Conservation (phyloP, 2,329 filamentous ascomycete species). For the Juglanconis sp. region DNA sequence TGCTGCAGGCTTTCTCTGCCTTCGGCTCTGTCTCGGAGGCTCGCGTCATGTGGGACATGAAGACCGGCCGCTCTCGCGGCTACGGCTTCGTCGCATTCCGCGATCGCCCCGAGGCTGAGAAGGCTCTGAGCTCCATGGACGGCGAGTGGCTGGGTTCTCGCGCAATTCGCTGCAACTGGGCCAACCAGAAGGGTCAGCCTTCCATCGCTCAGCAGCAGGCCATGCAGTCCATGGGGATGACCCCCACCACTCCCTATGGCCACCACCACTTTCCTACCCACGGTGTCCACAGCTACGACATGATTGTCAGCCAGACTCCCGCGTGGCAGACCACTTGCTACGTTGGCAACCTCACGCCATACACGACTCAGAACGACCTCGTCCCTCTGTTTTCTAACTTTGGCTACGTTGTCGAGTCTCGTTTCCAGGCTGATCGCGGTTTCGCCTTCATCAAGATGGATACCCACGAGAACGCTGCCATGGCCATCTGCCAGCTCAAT, state of each 20-base stretch:
- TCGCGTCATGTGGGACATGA: conserved; percentile 99
- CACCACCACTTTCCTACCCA: conserved; percentile 98
- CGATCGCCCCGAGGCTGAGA: conserved; percentile 89
- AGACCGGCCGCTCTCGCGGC: conserved; percentile 93
- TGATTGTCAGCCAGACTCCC: conserved; percentile 91
- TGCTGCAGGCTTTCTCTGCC: conserved; percentile 89
- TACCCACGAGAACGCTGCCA: conserved; percentile 93
- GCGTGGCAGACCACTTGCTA: conserved; percentile 99
- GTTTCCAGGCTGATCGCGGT: conserved; percentile 95
- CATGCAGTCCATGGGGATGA: conserved; percentile 97
- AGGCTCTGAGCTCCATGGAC: conserved; percentile 95
- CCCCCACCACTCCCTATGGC: conserved; percentile 90
- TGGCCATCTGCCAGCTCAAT: conserved; percentile 97
- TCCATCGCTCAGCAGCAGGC: conserved; percentile 97
- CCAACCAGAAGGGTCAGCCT: conserved; percentile 99
- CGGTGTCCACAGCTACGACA: conserved; percentile 94
- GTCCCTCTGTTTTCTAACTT: conserved; percentile 99
- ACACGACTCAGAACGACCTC: conserved; percentile 93
- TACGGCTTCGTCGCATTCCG: conserved; percentile 98
- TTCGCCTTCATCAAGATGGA: conserved; percentile 99
- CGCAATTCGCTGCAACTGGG: conserved; percentile 99
- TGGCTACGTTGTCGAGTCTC: conserved; percentile 93
- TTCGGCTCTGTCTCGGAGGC: conserved; percentile 96
- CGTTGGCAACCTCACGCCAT: conserved; percentile 94
- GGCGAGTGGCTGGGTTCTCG: conserved; percentile 98